Base-by-base conservation (phyloP, 2,329 filamentous ascomycete species). In the Trichoderma citrinoviride region DNA sequence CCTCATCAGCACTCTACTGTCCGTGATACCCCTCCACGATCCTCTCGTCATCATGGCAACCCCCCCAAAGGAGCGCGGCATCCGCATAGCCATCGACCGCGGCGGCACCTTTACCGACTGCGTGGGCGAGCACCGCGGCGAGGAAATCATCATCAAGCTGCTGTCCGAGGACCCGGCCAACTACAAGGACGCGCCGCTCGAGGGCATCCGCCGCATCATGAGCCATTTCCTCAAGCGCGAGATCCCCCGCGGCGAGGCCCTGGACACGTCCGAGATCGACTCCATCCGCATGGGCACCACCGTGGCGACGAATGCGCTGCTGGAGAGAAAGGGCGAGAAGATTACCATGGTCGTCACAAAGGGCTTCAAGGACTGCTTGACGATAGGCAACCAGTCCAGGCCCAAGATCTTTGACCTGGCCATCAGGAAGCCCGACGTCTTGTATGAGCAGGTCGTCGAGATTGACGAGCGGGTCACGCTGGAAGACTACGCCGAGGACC, bases 251-350 rank as follows among this genome's bases (percentile, higher is more conserved):
- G 92, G 92, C 27, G 82, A 93, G 74, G 81, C 90, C 1, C 80
- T 97, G 8, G 92, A 97, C 75, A 97, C 93, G 1, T 86, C 87
- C 19, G 80, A 88, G 72, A 96, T 97, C 70, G 91, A 95, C 70
- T 93, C 90, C 63, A 97, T 97, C 74, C 89, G 93, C 54, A 97
- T 97, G 93, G 93, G 93, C 50, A 97, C 93, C 1, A 97, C 93
- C 0, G 93, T 97, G 14, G 93, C 93, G 10, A 97, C 93, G 0
- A 97, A 97, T 76, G 93, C 93, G 0, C 78, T 97, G 64, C 82
- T 97, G 2, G 93, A 97, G 77, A 83, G 93, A 65, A 97, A 97
- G 77, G 93, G 93, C 54, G 93, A 96, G 78, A 87, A 87, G 70
- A 94, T 95, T 73, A 93, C 91, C 15, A 84, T 97, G 77, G 87